Evolutionary conservation across 331 rosid genomes (phyloP).

Genomic region (Dryas integrifolia): DNA sequence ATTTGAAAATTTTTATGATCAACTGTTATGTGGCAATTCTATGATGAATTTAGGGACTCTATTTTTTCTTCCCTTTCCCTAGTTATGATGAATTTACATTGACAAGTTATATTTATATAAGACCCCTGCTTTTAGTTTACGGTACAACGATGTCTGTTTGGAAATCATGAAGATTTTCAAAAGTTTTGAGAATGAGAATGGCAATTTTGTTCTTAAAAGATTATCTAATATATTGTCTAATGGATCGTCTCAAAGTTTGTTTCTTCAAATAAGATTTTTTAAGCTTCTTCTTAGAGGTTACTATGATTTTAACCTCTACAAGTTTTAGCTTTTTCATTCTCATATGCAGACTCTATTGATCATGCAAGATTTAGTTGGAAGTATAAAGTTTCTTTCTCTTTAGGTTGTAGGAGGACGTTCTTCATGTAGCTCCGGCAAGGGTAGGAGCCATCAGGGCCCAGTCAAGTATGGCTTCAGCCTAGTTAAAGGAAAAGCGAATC

Average conservation of each 20-base stretch:
- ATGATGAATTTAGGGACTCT: neutral
- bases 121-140: neutral
- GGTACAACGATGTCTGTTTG: neutral
- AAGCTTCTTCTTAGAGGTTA: neutral
- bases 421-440: conserved; percentile 72
- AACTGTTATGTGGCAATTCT: neutral
- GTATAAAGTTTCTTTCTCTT: conserved; percentile 13
- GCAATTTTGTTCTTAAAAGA: too few relatives aligned
- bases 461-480: conserved; percentile 84
- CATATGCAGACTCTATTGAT: neutral
- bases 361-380: conserved; percentile 3
- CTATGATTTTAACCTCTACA: neutral
- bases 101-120: neutral
- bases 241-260: neutral
- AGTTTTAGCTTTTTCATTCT: neutral
- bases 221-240: too few relatives aligned
- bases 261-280: neutral
- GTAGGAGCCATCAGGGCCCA: conserved; percentile 55
- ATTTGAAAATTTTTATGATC: neutral
- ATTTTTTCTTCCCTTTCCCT: too few relatives aligned
- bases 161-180: neutral
- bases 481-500: conserved; percentile 83
- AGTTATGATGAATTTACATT: too few relatives aligned
- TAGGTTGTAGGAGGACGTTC: conserved; percentile 68
- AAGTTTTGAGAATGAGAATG: neutral